Percentiles rank a stretch among this genome's conserved stretches.
Conservation (phyloP, 345 rosid species). For the Eucalyptus grandis region DNA sequence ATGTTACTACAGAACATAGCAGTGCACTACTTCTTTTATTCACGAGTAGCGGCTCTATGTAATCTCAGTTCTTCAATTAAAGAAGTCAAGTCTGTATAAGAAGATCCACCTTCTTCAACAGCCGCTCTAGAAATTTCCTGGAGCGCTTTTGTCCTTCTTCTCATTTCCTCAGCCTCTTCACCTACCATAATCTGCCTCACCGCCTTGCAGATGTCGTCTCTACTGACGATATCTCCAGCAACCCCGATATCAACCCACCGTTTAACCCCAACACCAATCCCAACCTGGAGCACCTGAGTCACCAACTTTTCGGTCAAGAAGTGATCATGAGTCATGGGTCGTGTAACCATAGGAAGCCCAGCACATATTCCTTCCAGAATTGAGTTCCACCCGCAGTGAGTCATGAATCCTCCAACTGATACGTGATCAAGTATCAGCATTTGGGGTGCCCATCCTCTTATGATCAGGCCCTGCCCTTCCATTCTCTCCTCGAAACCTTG, state of each 20-base stretch:
- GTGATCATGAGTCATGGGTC: background rate
- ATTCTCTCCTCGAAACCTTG: slow-evolving; percentile 14
- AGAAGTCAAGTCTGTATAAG: background rate
- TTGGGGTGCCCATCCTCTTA: background rate
- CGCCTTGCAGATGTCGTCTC: background rate
- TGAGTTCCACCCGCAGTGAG: background rate
- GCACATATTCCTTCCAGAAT: background rate
- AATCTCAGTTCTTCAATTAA: slow-evolving; percentile 2
- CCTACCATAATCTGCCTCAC: slow-evolving; percentile 1
- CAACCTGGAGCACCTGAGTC: background rate
- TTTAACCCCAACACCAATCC: background rate
- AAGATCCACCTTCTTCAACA: slow-evolving; percentile 17
- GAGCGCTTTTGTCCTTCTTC: background rate
- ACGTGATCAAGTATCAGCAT: background rate
- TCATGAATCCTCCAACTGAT: background rate
- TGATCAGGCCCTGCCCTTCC: background rate
- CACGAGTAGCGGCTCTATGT: background rate
- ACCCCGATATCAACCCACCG: background rate
- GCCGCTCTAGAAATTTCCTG: slow-evolving; percentile 5
- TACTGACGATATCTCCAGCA: background rate
- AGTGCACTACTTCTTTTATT: background rate
- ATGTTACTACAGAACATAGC: background rate
- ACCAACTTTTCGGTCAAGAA: background rate
- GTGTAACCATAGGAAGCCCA: background rate
- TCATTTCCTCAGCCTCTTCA: background rate